These are phyloP conservation scores for Zygosaccharomyces sapae DNA, from an alignment of 1,139 yeast species.

Conservation along the genomic window DNA sequence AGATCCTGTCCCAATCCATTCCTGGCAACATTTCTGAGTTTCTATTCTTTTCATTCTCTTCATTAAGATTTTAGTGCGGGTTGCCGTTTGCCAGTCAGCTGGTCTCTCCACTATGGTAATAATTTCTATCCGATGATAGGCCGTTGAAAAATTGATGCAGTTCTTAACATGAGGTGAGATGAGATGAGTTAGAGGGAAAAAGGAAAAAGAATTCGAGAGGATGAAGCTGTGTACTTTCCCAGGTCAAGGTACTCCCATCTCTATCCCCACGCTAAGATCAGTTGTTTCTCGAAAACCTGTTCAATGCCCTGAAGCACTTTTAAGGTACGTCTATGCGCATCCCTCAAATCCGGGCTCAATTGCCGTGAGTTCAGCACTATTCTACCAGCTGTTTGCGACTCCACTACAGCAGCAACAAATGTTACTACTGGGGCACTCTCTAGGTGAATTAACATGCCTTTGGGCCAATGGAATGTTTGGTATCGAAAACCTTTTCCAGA, in stretches of 20 bases:
- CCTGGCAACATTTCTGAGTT: no score
- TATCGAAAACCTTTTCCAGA: constrained; percentile 33
- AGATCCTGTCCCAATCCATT: no score
- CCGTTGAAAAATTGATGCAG: constrained; percentile 4
- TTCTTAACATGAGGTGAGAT: constrained; percentile 5
- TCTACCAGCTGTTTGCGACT: constrained; percentile 24
- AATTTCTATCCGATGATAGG: no score
- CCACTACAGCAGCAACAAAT: constrained; percentile 6
- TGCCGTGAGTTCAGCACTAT: constrained; percentile 32
- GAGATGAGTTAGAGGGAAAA: not conserved
- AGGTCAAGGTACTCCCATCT: constrained; percentile 36
- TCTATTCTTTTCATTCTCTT: no score
- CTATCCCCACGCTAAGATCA: constrained; percentile 26
- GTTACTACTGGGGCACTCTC: constrained; percentile 49
- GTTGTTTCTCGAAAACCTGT: constrained; percentile 25
- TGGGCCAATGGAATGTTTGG: constrained; percentile 42
- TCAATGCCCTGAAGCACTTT: constrained; percentile 25
- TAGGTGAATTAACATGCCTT: constrained; percentile 50
- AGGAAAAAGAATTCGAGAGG: not conserved
- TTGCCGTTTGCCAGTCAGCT: no score
- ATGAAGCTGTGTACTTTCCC: constrained; percentile 35
- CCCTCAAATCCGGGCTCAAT: constrained; percentile 34
- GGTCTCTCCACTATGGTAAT: not conserved
- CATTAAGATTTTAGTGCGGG: no score
- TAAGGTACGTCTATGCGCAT: constrained; percentile 23